A percentile compares a stretch with the other conserved stretches of the same genome.
These are phyloP conservation scores for Calonectria pauciramosa DNA, from an alignment of 2,329 filamentous ascomycete genomes.

Conservation along the genomic window DNA sequence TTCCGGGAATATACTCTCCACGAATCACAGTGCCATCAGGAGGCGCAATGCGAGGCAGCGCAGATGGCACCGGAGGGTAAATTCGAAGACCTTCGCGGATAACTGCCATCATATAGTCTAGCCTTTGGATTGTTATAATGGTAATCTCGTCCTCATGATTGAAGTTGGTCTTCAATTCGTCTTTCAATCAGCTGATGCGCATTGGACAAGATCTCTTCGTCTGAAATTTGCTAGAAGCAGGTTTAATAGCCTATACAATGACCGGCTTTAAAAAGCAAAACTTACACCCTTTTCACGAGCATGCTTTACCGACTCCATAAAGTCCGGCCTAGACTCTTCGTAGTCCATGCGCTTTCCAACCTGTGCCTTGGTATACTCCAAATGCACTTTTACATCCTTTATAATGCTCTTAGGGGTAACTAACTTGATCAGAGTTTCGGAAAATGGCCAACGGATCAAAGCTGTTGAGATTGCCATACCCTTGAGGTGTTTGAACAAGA, in stretches of 20 bases:
- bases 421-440: background rate
- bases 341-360: background rate
- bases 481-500: constrained; percentile 33
- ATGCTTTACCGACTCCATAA: constrained; percentile 7
- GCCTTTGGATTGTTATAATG: constrained; percentile 20
- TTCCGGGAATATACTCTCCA: constrained; percentile 49
- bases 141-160: constrained; percentile 53
- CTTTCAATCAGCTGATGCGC: constrained; percentile 38
- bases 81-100: constrained; percentile 57
- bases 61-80: constrained; percentile 47
- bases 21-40: constrained; percentile 48
- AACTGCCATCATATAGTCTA: constrained; percentile 57
- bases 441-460: background rate
- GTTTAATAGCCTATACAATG: no score
- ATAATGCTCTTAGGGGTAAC: background rate
- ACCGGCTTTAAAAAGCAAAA: background rate
- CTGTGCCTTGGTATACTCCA: background rate
- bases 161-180: constrained; percentile 57
- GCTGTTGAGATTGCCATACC: background rate
- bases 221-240: background rate
- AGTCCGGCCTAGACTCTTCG: background rate
- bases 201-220: constrained; percentile 23
- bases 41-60: constrained; percentile 45
- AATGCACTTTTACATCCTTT: background rate
- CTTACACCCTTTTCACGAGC: background rate